Conservation (phyloP, 1,284 basidiomycete genomes). For the Pholiota adiposa region DNA sequence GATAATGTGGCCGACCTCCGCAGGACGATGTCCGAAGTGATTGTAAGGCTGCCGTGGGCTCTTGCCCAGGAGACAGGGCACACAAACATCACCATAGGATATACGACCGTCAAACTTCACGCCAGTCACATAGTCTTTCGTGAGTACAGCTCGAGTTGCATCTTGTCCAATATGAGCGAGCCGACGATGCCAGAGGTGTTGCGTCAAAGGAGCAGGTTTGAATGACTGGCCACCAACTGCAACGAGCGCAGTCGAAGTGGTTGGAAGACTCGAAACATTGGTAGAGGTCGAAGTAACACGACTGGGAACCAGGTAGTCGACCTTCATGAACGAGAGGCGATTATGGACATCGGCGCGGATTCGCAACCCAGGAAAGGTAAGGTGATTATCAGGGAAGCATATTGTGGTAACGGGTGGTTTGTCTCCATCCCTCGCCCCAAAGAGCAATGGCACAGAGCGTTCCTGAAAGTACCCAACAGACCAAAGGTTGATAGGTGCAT, state of each 20-base stretch:
- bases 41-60: constrained; percentile 11
- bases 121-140: constrained; percentile 10
- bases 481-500: constrained; percentile 9
- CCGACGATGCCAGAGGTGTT: constrained; percentile 18
- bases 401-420: no score
- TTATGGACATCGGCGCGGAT: no score
- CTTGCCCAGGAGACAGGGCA: constrained; percentile 22
- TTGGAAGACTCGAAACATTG: no score
- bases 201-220: neutral
- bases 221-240: neutral
- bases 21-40: neutral
- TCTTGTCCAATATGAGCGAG: constrained; percentile 19
- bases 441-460: no score
- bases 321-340: neutral
- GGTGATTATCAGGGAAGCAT: no score
- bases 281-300: no score
- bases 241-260: neutral
- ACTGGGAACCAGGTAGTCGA: neutral
- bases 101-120: constrained; percentile 8
- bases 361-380: no score
- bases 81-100: constrained; percentile 8
- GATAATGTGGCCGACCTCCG: neutral
- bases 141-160: constrained; percentile 8
- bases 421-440: no score
- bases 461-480: constrained; percentile 4